Evolutionary conservation across 1,284 basidiomycete species (phyloP), one percentile per base, ranked within the genome.

Genomic region (Pseudozyma hubeiensis): DNA sequence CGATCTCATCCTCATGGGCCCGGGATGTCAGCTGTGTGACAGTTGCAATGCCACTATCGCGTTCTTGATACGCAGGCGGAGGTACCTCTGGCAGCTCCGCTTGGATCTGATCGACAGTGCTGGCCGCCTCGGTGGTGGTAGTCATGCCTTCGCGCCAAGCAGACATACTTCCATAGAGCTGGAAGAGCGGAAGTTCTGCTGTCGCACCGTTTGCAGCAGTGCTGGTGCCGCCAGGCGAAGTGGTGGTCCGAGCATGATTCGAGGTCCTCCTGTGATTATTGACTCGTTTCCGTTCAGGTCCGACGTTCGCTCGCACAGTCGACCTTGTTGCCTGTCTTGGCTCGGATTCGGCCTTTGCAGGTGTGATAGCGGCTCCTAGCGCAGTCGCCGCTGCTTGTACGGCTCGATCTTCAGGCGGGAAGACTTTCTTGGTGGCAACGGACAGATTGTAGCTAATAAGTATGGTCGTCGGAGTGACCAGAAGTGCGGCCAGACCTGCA

Each of bases 401-500:
- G 35, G 35, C 45, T 24, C 24, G 24, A 33, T 16, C 30, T 47
- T 31, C 24, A 7, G 35, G 39, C 2, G 50, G 50, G 14, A 39
- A 52, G 2, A 41, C 50, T 24, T 46, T 47, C 45, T 30, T 47
- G 11, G 14, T 47, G 8, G 53, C 53, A 2, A 55, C 44, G 5
- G 9, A 13, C 44, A 55, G 35, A 7, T 55, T 55, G 53, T 47
- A 55, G 44, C 8, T 46, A 17, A 31, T 29, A 2, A 46, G 29
- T 1, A 55, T 7, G 6, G 37, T 29, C 14, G 44, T 47, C 1
- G 43, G 44, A 16, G 44, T 47, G 10, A 45, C 45, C 24, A 55
- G 40, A 6, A 39, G 8, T 14, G 39, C 44, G 4, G 53, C 31
- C n/a, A 55, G 16, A 13, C 17, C 13, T 0, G 53, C 44, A 17